Evolutionary conservation across 495 filamentous ascomycete genomes (phyloP).

Genomic region (Hypoxylon cercidicola): DNA sequence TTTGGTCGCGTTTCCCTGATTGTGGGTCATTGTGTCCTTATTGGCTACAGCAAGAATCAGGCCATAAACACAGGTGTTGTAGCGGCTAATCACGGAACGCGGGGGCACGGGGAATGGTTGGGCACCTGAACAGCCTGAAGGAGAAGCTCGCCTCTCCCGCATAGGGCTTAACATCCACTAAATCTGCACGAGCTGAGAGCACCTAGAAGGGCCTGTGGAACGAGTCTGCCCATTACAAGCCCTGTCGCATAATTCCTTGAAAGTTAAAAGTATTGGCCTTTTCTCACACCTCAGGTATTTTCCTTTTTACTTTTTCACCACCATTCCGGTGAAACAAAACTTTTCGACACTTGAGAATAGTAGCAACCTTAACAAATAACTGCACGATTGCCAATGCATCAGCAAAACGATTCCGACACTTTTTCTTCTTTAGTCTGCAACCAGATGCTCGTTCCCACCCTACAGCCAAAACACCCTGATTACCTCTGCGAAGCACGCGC

Average conservation of each 20-base stretch:
- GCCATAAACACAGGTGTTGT: conserved; percentile 18
- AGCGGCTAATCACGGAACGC: conserved; percentile 33
- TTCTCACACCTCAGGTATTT: conserved; percentile 23
- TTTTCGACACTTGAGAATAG: conserved; percentile 23
- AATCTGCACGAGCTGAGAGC: conserved; percentile 28
- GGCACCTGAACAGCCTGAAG: conserved; percentile 37
- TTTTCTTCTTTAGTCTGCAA: conserved; percentile 56
- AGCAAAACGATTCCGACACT: conserved; percentile 51
- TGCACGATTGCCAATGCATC: conserved; percentile 56
- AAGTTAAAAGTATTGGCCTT: conserved; percentile 10
- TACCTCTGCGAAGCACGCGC: conserved; percentile 54
- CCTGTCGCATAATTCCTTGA: conserved; percentile 25
- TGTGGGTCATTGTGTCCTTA: conserved; percentile 1
- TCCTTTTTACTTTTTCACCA: conserved; percentile 40
- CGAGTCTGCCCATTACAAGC: conserved; percentile 30
- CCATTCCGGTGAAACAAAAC: conserved; percentile 42
- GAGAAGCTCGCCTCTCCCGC: conserved; percentile 9
- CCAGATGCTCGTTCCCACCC: conserved; percentile 60
- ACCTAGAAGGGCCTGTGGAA: conserved; percentile 18
- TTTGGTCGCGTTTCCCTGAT: conserved; percentile 7
- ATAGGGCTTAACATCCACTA: conserved; percentile 12
- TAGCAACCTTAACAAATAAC: conserved; percentile 8
- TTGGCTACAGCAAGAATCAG: conserved; percentile 18
- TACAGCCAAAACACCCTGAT: conserved; percentile 52
- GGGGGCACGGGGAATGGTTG: conserved; percentile 24